Evolutionary conservation across 495 filamentous ascomycete genomes (phyloP), one percentile per base, ranked within the genome.

Genomic region (Daldinia vernicosa): DNA sequence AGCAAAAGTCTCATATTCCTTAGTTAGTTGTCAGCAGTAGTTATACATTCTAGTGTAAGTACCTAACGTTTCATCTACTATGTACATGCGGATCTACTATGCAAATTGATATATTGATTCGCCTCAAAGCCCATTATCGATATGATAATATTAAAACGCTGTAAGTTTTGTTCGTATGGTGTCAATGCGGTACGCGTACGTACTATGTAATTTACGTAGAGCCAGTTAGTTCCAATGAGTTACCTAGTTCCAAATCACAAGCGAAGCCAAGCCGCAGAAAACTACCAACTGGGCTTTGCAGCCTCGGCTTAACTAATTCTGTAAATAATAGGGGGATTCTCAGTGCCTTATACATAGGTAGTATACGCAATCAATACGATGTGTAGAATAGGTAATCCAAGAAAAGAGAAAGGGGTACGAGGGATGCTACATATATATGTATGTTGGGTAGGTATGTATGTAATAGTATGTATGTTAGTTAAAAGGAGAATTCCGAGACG

Each of bases 261-360:
- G 64, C 69, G 24, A 72, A 43, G 47, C 69, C 54, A 67, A 72
- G 70, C 65, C 65, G 66, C 60, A 60, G 45, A 11, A 45, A 45
- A 58, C 69, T 55, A 67, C 53, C 51, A 24, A 67, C 53, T 55
- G 17, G 62, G 59, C 60, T 53, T 72, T 54, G 6, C 12, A 53
- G 69, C 55, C 58, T 72, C 64, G 64, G 54, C 12, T 64, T 72
- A 72, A 63, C 63, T 59, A 15, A n/a, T 64, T 35, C 19, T 32
- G 60, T 45, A 28, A 56, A 43, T 26, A 35, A 57, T 55, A 47
- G 27, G 33, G 47, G 26, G 28, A 8, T 32, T 52, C 35, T 53
- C 51, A 43, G 12, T n/a, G 55, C 33, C 61, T 50, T 51, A 56
- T 35, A n/a, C n/a, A n/a, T n/a, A n/a, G n/a, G n/a, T n/a, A n/a